Evolutionary conservation across 768 basidiomycete genomes (phyloP), one percentile per base, ranked within the genome.

Genomic region (Boletus rex-veris): DNA sequence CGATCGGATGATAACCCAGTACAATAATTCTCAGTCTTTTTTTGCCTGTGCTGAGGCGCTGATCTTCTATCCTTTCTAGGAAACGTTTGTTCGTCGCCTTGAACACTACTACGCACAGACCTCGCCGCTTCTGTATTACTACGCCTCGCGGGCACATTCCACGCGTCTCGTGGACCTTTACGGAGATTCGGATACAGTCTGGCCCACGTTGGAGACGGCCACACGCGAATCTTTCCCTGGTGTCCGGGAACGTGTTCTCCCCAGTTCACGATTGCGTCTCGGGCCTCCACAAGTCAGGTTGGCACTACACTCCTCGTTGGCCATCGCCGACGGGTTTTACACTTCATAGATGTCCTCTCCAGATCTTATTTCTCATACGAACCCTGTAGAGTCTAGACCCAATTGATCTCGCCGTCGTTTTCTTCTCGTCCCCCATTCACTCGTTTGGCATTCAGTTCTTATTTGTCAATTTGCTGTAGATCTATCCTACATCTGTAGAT

Each of bases 1-100:
- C 83, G 92, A 31, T 85, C 90, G 4, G 92, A 95, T 62, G 92
- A 95, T 65, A 88, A 89, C 64, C 89, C 90, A 3, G 91, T 92
- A 65, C 40, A 84, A 73, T 21, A 47, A 31, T 24, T 39, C 11
- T 12, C 33, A 35, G 19, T 33, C 58, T n/a, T 26, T 24, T 16
- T 37, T 57, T 15, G 1, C 18, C n/a, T 24, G 19, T 39, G 6
- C 14, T 7, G 7, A 49, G 47, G 46, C 50, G 4, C 36, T 64
- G 55, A 59, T 48, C 54, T 46, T 39, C 21, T 21, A 21, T 16
- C 41, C 39, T 33, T 41, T 53, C 7, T 68, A 92, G 91, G 88
- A 91, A 69, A 77, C 82, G 24, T 91, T 92, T 65, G 73, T 82
- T 28, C 84, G 84, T 39, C 86, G 92, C 6, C 77, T 94, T 16